A percentile compares a stretch with the other conserved stretches of the same genome.
These are phyloP conservation scores for Kazachstania psychrophila DNA, from an alignment of 805 yeast genomes.

Conservation along the genomic window DNA sequence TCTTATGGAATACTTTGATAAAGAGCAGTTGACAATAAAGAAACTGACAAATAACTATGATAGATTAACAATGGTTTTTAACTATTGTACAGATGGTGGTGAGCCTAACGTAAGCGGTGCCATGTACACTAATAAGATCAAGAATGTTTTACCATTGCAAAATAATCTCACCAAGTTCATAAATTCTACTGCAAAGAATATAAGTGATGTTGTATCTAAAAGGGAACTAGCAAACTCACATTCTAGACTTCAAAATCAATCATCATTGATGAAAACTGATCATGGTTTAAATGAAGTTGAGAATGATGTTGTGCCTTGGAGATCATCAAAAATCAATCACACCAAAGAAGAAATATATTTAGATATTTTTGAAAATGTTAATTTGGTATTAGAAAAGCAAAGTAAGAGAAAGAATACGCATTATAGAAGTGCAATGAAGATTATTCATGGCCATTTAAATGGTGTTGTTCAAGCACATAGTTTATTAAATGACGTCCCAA, in stretches of 20 bases:
- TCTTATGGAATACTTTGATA: conserved; percentile 50
- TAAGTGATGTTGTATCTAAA: conserved; percentile 6
- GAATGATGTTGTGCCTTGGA: conserved; percentile 57
- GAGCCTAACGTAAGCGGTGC: conserved; percentile 60
- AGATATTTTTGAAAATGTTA: conserved; percentile 63
- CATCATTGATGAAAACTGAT: no score
- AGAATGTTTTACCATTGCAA: conserved; percentile 55
- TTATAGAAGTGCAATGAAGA: neutral
- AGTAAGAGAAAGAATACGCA: conserved; percentile 1
- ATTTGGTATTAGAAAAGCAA: conserved; percentile 36
- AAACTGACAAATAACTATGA: conserved; percentile 65
- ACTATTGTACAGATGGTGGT: conserved; percentile 73
- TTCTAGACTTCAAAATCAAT: no score
- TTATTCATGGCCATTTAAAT: conserved; percentile 34
- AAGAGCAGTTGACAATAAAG: conserved; percentile 41
- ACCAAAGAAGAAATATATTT: conserved; percentile 79
- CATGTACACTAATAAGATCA: conserved; percentile 43
- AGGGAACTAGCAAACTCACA: neutral
- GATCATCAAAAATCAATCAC: conserved; percentile 50
- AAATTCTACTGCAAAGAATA: conserved; percentile 29
- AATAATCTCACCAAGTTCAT: conserved; percentile 29
- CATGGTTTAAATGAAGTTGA: conserved; percentile 3
- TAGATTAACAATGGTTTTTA: conserved; percentile 57
- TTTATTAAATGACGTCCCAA: conserved; percentile 71
- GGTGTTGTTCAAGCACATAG: conserved; percentile 61